A percentile compares a stretch with the other conserved stretches of the same genome.
phyloP scores from a whole-genome alignment of 345 rosid genomes.

The Gossypium sturtianum region DNA sequence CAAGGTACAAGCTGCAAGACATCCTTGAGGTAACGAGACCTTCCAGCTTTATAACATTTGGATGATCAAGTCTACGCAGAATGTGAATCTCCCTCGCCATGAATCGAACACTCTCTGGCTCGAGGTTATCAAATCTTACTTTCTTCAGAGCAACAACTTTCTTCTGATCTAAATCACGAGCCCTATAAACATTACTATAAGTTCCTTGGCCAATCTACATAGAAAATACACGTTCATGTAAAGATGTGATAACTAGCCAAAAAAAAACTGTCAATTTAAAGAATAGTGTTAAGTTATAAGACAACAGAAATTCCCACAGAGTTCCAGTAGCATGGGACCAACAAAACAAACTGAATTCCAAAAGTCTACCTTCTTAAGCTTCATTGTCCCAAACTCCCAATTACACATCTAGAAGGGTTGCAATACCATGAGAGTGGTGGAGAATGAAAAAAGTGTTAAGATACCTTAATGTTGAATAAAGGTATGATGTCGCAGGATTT shows the following conservation, averaged over 20 bases:
- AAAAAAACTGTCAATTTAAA: not conserved
- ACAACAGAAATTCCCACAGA: not conserved
- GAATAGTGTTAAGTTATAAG: not conserved
- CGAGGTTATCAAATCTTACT: slow-evolving; percentile 90
- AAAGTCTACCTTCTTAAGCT: not conserved
- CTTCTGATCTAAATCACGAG: slow-evolving; percentile 89
- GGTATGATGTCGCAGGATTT: not conserved
- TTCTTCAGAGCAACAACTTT: slow-evolving; percentile 94
- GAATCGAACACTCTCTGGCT: slow-evolving; percentile 95
- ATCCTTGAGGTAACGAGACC: slow-evolving; percentile 98
- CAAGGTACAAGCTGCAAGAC: slow-evolving; percentile 98
- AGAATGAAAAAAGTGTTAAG: not conserved
- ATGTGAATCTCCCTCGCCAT: slow-evolving; percentile 98
- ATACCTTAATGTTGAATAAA: not conserved
- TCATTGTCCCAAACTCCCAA: not conserved
- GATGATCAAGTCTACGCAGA: slow-evolving; percentile 89
- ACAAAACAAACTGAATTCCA: not conserved
- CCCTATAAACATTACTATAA: slow-evolving; percentile 92
- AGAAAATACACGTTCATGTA: not conserved
- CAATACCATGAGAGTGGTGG: not conserved
- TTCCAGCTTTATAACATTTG: slow-evolving; percentile 88
- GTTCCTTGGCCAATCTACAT: slow-evolving; percentile 99
- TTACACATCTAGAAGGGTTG: not conserved
- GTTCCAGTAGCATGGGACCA: not conserved
- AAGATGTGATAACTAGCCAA: slow-evolving; percentile 8